Evolutionary conservation across 2,329 filamentous ascomycete species (phyloP).

Genomic region (Leptographium galeiforme): DNA sequence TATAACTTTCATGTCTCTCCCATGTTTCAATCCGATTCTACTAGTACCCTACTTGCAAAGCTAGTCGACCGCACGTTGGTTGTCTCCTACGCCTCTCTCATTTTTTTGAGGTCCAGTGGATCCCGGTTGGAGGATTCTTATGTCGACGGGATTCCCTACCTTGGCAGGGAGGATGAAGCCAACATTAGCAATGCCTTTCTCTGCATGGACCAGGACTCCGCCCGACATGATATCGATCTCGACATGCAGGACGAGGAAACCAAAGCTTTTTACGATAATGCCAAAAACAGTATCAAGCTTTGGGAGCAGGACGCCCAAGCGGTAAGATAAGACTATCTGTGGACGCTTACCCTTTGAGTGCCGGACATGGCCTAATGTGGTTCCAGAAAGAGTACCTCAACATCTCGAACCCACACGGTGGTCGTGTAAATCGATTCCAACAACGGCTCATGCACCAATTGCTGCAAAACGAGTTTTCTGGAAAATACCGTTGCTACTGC

Average conservation of each 20-base stretch:
- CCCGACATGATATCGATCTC: not conserved
- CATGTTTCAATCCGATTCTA: conserved; percentile 11
- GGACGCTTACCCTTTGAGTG: too few relatives aligned
- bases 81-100: conserved; percentile 16
- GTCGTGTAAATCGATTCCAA: conserved; percentile 15
- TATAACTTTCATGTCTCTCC: conserved; percentile 21
- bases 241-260: not conserved
- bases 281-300: not conserved
- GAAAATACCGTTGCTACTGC: conserved; percentile 7
- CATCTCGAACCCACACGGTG: conserved; percentile 13
- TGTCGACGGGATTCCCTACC: conserved; percentile 17
- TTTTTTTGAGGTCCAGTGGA: conserved; percentile 16
- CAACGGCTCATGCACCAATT: conserved; percentile 16
- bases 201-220: not conserved
- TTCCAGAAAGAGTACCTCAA: conserved; percentile 4
- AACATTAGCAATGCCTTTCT: conserved; percentile 3
- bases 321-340: not conserved
- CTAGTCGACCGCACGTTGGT: conserved; percentile 16
- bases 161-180: conserved; percentile 15
- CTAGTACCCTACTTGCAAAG: conserved; percentile 10
- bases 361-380: not conserved
- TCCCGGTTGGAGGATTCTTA: conserved; percentile 16
- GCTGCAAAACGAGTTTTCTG: conserved; percentile 11
- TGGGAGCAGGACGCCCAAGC: conserved; percentile 6
- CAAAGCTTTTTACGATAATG: conserved; percentile 7